Base-by-base conservation (phyloP, 345 rosid genomes). In the Euphorbia peplus region DNA sequence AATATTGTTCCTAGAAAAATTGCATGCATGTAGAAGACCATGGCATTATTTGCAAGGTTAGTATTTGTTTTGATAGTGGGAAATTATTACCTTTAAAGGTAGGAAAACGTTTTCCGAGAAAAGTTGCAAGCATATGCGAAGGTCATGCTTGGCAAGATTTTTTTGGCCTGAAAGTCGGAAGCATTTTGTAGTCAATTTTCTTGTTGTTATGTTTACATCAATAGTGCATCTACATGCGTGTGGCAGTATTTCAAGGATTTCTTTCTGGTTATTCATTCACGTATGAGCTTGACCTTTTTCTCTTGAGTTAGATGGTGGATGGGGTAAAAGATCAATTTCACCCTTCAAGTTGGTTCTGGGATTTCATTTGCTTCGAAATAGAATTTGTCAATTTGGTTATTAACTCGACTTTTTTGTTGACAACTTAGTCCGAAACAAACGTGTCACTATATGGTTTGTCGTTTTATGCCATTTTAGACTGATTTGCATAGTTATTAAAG, bases 201-300 rank as follows among this genome's bases (percentile, higher is more conserved):
- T 30, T 66, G 50, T 54, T 37, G 61, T 18, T 19, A 21, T 66
- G 13, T 32, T 30, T 65, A 16, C 69, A 50, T 66, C 50, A 32
- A 19, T 13, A 35, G 19, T 66, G n/a, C 30, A n/a, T 64, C 44
- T 22, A 56, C 15, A 2, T 19, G 50, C n/a, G n/a, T n/a, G 21
- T 29, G 16, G 58, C 10, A 50, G 22, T 4, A 50, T 41, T 14
- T 21, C 0, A 22, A 19, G 30, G 46, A 21, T 22, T 37, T 61
- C 30, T 61, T n/a, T 4, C 28, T 11, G 29, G 29, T 41, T 61
- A 15, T 5, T 47, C 32, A 63, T 42, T 2, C 2, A 52, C 22
- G 22, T 2, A 52, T 4, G 56, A 52, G 56, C 56, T 52, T 52
- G 56, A 52, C 56, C 53, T n/a, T 30, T n/a, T 35, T 9, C 12